Base-by-base conservation (phyloP, 2,329 filamentous ascomycete genomes). In the Daldinia sp. region DNA sequence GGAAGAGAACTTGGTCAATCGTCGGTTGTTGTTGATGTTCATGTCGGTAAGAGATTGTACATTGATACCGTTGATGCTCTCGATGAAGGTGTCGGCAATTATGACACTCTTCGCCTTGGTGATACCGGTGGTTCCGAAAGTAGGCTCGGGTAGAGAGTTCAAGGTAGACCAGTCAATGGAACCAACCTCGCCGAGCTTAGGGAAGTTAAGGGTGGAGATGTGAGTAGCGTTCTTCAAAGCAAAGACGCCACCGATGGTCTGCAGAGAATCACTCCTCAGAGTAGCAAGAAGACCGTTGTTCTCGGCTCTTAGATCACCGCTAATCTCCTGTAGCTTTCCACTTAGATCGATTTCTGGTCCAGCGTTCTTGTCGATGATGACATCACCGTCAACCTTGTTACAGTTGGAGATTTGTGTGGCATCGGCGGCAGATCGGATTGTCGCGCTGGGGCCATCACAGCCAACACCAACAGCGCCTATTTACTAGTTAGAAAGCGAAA, bases 1-100 rank as follows among this genome's bases (percentile, higher is more conserved):
- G 78, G 93, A 91, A 75, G 87, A 86, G 81, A 96, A 91, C 64
- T 82, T 83, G 75, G 85, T 87, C 71, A 99, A 85, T 75, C 90
- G 89, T 65, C 81, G 82, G 87, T 98, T 98, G 89, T 97, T 97
- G 85, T 92, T 90, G 79, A 99, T 90, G 77, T 91, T 83, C 76
- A 99, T 86, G 69, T 81, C 83, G 59, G 86, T 84, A 56, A 93
- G 89, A n/a, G 85, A 84, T 67, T 87, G 79, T 68, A 98, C 84
- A 76, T 93, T 90, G 77, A 99, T 91, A 74, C 93, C 93, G 69
- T 89, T 83, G 63, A 99, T 86, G 69, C 85, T 87, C 76, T 82
- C 85, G 71, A 99, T 86, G 78, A 89, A 88, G 51, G 95, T 99
- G 83, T 99, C 95, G 79, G 88, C 86, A 76, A 99, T 94, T 70